Conservation (phyloP, 2,329 filamentous ascomycete species). For the Fusarium penzigii region DNA sequence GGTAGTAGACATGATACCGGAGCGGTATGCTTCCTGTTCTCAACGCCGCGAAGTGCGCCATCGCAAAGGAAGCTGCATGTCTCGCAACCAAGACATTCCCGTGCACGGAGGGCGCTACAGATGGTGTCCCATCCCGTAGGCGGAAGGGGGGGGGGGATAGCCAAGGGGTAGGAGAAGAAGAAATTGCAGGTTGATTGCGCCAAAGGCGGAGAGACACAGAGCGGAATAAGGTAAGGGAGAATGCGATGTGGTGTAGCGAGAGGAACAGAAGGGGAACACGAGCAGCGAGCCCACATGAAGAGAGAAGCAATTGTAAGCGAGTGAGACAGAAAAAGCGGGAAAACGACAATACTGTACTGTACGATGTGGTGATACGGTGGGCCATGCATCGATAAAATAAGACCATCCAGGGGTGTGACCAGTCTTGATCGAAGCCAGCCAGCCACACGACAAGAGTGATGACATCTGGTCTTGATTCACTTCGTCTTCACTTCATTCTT, state of each 20-base stretch:
- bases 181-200: not conserved
- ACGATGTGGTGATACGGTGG: not conserved
- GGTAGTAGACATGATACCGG: not conserved
- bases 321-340: constrained; percentile 9
- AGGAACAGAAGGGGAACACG: constrained; percentile 5
- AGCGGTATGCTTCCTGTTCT: not conserved
- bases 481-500: no score
- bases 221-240: not conserved
- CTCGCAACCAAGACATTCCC: constrained; percentile 10
- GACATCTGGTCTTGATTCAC: no score
- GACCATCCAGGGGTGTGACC: no score
- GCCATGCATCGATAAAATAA: not conserved
- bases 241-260: no score
- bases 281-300: constrained; percentile 11
- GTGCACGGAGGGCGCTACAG: constrained; percentile 10
- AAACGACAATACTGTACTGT: not conserved
- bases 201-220: not conserved
- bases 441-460: no score
- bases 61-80: constrained; percentile 18
- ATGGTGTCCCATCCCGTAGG: constrained; percentile 1
- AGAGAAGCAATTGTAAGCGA: constrained; percentile 5
- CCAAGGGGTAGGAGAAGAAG: not conserved
- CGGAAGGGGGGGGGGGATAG: not conserved
- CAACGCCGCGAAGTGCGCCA: constrained; percentile 6
- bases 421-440: no score